A percentile compares a stretch with the other conserved stretches of the same genome.
phyloP scores from a whole-genome alignment of 2,329 filamentous ascomycete species.

The Fusarium sp. region DNA sequence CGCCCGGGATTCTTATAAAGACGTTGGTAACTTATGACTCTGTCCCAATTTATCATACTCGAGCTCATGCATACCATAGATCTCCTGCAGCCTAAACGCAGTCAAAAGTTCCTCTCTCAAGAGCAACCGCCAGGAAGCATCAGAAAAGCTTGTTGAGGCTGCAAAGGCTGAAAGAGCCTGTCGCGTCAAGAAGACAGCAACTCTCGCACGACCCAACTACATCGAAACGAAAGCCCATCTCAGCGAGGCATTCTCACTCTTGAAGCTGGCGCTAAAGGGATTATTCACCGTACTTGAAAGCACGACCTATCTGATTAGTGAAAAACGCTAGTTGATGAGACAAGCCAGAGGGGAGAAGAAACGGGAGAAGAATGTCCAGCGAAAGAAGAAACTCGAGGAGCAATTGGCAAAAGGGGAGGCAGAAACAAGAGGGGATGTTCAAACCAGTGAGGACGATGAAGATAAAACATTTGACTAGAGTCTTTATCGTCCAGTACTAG shows the following conservation, averaged over 20 bases:
- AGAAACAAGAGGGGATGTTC: not conserved
- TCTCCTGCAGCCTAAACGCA: no score
- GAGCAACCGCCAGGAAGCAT: constrained; percentile 11
- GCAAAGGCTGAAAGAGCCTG: constrained; percentile 22
- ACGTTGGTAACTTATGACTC: no score
- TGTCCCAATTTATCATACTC: no score
- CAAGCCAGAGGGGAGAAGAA: constrained; percentile 2
- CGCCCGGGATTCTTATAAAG: no score
- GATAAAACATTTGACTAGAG: no score
- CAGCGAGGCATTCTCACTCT: constrained; percentile 4
- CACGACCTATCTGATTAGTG: not conserved
- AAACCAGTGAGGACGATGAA: no score
- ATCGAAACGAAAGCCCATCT: constrained; percentile 15
- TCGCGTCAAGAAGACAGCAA: constrained; percentile 17
- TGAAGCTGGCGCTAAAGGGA: constrained; percentile 6
- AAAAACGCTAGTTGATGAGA: not conserved
- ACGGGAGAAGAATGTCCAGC: not conserved
- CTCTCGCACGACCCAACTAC: constrained; percentile 16
- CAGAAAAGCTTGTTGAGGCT: constrained; percentile 16
- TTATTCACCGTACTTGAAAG: not conserved
- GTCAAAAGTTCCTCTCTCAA: no score
- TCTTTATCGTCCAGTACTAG: no score
- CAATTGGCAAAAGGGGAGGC: constrained; percentile 5
- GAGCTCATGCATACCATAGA: no score
- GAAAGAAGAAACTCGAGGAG: constrained; percentile 13